Percentiles rank a stretch among this genome's conserved stretches.
Conservation (phyloP, 257 asterid species). For the Solanum ossicruentum region DNA sequence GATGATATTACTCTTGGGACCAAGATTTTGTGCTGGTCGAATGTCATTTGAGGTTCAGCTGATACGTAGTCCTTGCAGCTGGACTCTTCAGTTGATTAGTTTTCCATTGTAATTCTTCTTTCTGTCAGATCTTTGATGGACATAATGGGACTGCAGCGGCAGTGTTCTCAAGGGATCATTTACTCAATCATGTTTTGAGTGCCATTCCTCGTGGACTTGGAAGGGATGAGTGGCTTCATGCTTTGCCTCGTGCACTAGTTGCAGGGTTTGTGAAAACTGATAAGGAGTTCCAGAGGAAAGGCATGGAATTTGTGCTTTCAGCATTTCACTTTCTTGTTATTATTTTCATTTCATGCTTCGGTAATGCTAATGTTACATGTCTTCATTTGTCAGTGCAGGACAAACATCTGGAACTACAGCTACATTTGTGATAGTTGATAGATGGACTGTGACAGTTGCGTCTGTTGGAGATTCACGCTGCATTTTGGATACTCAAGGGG, state of each 20-base stretch:
- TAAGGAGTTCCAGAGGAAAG: slow-evolving; percentile 75
- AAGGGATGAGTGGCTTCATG: slow-evolving; percentile 81
- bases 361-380: not conserved
- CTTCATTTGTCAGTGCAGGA: slow-evolving; percentile 22
- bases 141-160: slow-evolving; percentile 82
- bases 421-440: slow-evolving; percentile 70
- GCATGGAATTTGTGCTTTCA: slow-evolving; percentile 21
- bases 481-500: slow-evolving; percentile 66
- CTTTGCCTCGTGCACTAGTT: slow-evolving; percentile 79
- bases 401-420: slow-evolving; percentile 92
- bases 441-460: slow-evolving; percentile 88
- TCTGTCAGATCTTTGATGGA: slow-evolving; percentile 62
- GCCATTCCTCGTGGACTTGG: slow-evolving; percentile 64
- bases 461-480: slow-evolving; percentile 94
- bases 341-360: not conserved
- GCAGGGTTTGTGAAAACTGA: slow-evolving; percentile 87
- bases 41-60: not conserved
- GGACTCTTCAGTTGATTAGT: not conserved
- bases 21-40: not conserved
- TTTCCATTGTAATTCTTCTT: not conserved
- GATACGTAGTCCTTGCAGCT: not conserved
- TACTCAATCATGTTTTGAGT: slow-evolving; percentile 40
- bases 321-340: not conserved
- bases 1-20: not conserved
- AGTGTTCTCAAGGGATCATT: slow-evolving; percentile 49